Percentiles rank a stretch among this genome's conserved stretches.
Evolutionary conservation across 2,329 filamentous ascomycete species (phyloP).

Genomic region (Eurotiales sp.): DNA sequence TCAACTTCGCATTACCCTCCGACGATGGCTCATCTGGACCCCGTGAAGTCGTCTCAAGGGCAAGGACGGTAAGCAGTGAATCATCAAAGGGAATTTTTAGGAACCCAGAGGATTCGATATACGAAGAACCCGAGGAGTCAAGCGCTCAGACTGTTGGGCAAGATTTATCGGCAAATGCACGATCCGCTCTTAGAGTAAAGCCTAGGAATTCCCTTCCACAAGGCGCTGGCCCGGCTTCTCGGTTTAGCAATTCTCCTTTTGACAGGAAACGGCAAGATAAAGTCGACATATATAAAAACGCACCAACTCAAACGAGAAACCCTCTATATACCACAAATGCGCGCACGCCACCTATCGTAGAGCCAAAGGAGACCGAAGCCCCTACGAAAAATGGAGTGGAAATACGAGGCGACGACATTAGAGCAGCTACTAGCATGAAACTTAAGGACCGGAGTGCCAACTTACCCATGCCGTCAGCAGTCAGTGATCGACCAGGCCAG

Average conservation of each 20-base stretch:
- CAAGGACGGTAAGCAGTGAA: constrained; percentile 34
- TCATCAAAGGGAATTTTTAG: constrained; percentile 52
- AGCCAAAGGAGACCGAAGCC: constrained; percentile 39
- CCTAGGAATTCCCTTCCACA: constrained; percentile 60
- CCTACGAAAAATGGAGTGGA: constrained; percentile 75
- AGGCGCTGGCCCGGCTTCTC: background rate
- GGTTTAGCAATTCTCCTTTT: constrained; percentile 39
- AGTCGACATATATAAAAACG: constrained; percentile 78
- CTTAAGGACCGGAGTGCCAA: constrained; percentile 81
- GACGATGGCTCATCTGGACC: constrained; percentile 22
- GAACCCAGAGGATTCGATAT: constrained; percentile 64
- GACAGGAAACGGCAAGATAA: constrained; percentile 46
- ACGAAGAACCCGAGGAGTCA: constrained; percentile 72
- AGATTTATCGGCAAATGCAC: constrained; percentile 25
- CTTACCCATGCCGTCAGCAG: constrained; percentile 81
- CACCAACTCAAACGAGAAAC: constrained; percentile 77
- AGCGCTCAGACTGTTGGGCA: constrained; percentile 22
- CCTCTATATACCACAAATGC: constrained; percentile 72
- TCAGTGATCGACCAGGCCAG: constrained; percentile 84
- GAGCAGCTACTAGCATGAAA: constrained; percentile 83
- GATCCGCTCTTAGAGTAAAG: constrained; percentile 54
- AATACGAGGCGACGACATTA: constrained; percentile 80
- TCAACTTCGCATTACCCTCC: constrained; percentile 36
- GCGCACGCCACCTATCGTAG: constrained; percentile 25
- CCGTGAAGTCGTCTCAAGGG: constrained; percentile 18